These are phyloP conservation scores for Fusarium luffae DNA, from an alignment of 2,329 filamentous ascomycete species.

Conservation along the genomic window DNA sequence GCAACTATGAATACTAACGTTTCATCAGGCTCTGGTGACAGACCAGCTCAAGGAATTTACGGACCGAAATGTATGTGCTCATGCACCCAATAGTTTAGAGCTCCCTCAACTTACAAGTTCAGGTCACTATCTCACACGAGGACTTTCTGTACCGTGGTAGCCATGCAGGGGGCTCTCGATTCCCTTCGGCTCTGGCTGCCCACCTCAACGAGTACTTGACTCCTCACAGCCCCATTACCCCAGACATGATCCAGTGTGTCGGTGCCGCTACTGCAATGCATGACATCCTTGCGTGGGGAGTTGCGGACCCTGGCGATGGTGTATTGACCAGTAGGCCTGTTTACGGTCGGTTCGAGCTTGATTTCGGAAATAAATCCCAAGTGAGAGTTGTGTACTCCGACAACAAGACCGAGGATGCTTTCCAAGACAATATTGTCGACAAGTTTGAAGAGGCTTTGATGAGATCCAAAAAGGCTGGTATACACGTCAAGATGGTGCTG, in stretches of 20 bases:
- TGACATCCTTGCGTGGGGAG: constrained; percentile 53
- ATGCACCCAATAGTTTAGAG: too few relatives aligned
- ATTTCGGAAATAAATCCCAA: constrained; percentile 57
- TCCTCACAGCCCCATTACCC: constrained; percentile 46
- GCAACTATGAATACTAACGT: neutral
- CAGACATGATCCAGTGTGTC: constrained; percentile 50
- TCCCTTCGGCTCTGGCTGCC: constrained; percentile 49
- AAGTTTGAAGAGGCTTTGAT: constrained; percentile 58
- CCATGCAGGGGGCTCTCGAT: constrained; percentile 49
- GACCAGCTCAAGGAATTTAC: constrained; percentile 47
- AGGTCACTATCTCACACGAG: constrained; percentile 44
- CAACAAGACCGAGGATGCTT: constrained; percentile 55
- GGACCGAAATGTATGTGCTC: constrained; percentile 46
- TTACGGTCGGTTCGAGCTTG: constrained; percentile 62
- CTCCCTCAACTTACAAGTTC: neutral
- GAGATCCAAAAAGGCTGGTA: constrained; percentile 49
- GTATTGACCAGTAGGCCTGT: constrained; percentile 55
- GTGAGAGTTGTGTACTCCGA: constrained; percentile 59
- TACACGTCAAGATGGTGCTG: constrained; percentile 58
- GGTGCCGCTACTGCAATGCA: constrained; percentile 54
- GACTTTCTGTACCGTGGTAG: constrained; percentile 54
- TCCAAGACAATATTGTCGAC: constrained; percentile 56
- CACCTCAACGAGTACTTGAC: constrained; percentile 55
- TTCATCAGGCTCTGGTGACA: constrained; percentile 54
- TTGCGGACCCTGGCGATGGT: constrained; percentile 53